Evolutionary conservation across 2,329 filamentous ascomycete genomes (phyloP).

Genomic region (Alternaria tenuissima): DNA sequence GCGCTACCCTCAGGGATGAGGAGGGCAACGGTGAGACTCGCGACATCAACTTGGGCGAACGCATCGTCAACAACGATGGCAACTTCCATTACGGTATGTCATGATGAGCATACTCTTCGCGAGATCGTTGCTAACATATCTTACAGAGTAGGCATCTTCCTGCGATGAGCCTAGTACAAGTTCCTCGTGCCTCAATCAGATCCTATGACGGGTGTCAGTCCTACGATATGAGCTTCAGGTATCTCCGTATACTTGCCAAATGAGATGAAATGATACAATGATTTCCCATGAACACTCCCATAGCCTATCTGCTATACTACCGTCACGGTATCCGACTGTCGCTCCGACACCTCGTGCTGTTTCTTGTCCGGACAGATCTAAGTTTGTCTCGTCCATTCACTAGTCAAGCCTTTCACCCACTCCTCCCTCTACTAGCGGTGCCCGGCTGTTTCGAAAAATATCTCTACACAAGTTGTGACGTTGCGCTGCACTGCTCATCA

Average conservation of each 20-base stretch:
- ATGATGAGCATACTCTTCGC: no score
- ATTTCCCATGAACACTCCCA: not conserved
- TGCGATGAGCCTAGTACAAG: not conserved
- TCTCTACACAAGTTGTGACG: not conserved
- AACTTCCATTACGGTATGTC: conserved; percentile 30
- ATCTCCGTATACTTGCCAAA: not conserved
- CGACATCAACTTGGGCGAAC: conserved; percentile 66
- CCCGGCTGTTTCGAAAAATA: not conserved
- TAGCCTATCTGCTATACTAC: not conserved
- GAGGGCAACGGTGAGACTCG: conserved; percentile 54
- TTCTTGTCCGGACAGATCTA: not conserved
- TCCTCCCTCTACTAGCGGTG: no score
- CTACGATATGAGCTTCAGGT: not conserved
- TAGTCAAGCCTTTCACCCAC: not conserved
- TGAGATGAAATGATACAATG: not conserved
- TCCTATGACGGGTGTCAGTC: not conserved
- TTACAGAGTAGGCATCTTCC: not conserved
- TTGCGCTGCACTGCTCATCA: not conserved
- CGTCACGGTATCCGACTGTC: not conserved
- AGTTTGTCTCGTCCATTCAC: not conserved
- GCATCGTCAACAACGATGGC: conserved; percentile 63
- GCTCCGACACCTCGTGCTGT: not conserved
- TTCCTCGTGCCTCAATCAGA: not conserved
- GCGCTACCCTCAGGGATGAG: conserved; percentile 56
- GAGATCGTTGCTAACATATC: not conserved